Base-by-base conservation (phyloP, 2,329 filamentous ascomycete species). In the Calonectria hongkongensis region DNA sequence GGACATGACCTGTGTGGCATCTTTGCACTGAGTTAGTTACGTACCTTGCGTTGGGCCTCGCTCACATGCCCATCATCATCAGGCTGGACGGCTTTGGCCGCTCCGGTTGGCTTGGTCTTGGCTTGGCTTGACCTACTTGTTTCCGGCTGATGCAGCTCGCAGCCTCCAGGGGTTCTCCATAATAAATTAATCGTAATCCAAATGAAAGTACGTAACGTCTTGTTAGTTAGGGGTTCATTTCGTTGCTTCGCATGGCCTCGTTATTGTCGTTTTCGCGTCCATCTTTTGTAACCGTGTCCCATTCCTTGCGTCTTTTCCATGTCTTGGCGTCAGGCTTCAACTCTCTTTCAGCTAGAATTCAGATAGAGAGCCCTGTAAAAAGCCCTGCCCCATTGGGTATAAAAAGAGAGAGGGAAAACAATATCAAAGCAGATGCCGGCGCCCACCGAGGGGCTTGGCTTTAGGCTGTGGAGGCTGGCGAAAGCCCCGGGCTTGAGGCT, bases 41-140 rank as follows among this genome's bases (percentile, higher is more conserved):
- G 39, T 63, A 47, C 58, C 39, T 27, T 41, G 21, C 21, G 58
- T 63, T 63, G 58, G 58, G 58, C 58, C 43, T 63, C 58, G 41
- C 58, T 63, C 58, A 21, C 39, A 47, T 33, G 39, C 58, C 58
- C 58, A 63, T 63, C 41, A 54, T 66, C 47, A 54, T 54, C 47
- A 66, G 47, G 64, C 47, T 54, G 64, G 54, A 43, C 36, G 36
- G 48, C 50, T 39, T 48, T 45, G 50, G 51, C 58, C 58, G 65
- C 63, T 62, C 50, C 25, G 51, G 39, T 51, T 64, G 66, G 58
- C 70, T 69, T 72, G 70, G 62, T 60, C 58, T 41, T 63, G 70
- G 70, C 66, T 60, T 65, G 66, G 58, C 50, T 65, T 43, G 66
- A 66, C 56, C 36, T 43, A 25, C 47, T 43, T 64, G 48, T 21